phyloP scores from a whole-genome alignment of 768 basidiomycete species.

The Clavaria fumosa region DNA sequence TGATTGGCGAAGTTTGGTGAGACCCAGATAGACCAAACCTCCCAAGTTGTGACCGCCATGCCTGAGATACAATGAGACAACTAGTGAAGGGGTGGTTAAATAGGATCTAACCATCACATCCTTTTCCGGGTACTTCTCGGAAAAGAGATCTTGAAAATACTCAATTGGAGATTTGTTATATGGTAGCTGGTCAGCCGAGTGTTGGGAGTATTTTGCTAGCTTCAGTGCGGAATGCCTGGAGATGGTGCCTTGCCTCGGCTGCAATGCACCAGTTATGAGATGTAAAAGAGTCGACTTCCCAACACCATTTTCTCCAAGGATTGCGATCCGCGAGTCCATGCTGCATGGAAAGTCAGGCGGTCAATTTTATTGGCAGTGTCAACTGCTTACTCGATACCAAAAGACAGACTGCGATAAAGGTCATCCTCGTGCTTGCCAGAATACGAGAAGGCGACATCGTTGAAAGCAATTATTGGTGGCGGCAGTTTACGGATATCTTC shows the following conservation, averaged over 20 bases:
- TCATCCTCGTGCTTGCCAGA: slow-evolving; percentile 80
- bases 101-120: slow-evolving; percentile 42
- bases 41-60: slow-evolving; percentile 89
- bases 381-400: slow-evolving; percentile 79
- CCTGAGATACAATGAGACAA: slow-evolving; percentile 24
- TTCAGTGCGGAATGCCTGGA: slow-evolving; percentile 84
- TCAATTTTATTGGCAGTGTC: not conserved
- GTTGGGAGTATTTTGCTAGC: slow-evolving; percentile 96
- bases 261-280: slow-evolving; percentile 71
- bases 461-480: slow-evolving; percentile 94
- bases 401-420: slow-evolving; percentile 78
- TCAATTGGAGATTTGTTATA: slow-evolving; percentile 86
- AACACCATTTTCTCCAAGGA: slow-evolving; percentile 91
- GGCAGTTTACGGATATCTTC: slow-evolving; percentile 89
- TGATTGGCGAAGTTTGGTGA: slow-evolving; percentile 90
- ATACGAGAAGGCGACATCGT: slow-evolving; percentile 90
- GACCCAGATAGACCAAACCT: slow-evolving; percentile 89
- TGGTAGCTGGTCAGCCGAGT: slow-evolving; percentile 95
- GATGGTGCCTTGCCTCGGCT: slow-evolving; percentile 73
- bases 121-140: slow-evolving; percentile 83
- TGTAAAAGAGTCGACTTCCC: slow-evolving; percentile 89
- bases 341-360: slow-evolving; percentile 48
- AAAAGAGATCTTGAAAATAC: slow-evolving; percentile 77
- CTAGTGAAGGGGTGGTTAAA: slow-evolving; percentile 1
- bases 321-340: slow-evolving; percentile 91